Conservation (phyloP, 352 stramenopile species). For the Thalassiosira exigua region DNA sequence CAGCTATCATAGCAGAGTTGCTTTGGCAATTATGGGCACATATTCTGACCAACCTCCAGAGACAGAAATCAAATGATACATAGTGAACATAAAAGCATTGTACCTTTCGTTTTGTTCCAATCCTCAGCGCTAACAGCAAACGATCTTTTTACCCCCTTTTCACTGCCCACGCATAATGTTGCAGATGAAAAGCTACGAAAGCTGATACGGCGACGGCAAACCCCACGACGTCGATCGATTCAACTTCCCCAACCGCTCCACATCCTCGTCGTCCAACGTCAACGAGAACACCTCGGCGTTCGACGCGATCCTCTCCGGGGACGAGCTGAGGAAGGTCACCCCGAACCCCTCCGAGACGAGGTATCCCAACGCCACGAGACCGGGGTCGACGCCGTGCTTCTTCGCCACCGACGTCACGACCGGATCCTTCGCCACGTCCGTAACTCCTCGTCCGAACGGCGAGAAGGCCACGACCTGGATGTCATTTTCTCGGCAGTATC, state of each 20-base stretch:
- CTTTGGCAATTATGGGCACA: too few species aligned
- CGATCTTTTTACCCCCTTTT: too few species aligned
- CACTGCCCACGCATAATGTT: too few species aligned
- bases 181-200: too few species aligned
- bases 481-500: constrained; percentile 37
- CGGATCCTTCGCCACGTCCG: constrained; percentile 11
- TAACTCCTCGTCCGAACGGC: constrained; percentile 35
- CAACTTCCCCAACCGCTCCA: constrained; percentile 25
- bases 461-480: constrained; percentile 42
- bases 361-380: constrained; percentile 43
- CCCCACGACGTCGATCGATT: constrained; percentile 37
- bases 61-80: too few species aligned
- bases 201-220: constrained; percentile 42
- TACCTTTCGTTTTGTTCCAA: too few species aligned
- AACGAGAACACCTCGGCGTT: constrained; percentile 36
- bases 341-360: constrained; percentile 32
- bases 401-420: constrained; percentile 12
- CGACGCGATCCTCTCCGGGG: constrained; percentile 14
- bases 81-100: too few species aligned
- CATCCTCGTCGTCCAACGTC: constrained; percentile 35
- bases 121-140: too few species aligned
- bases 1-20: too few species aligned
- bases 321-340: constrained; percentile 40
- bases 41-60: too few species aligned
- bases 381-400: constrained; percentile 36